A percentile compares a stretch with the other conserved stretches of the same genome.
phyloP scores from a whole-genome alignment of 139 green algal species.

The Chlamydomonas incerta region DNA sequence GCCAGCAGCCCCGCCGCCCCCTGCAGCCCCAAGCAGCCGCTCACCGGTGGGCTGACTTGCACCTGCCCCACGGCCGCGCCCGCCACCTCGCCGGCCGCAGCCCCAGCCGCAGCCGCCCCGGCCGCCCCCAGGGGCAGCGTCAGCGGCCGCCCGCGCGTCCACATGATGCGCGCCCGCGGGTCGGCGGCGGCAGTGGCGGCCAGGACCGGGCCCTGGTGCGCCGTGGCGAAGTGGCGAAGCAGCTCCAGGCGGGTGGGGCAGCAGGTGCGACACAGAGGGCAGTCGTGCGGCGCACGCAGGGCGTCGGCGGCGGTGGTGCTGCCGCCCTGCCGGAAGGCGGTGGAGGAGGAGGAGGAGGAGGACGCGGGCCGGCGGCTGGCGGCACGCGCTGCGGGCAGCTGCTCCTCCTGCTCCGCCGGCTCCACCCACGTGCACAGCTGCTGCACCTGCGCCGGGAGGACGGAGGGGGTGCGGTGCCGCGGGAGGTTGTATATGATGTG shows the following conservation, averaged over 20 bases:
- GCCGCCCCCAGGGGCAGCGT: background rate
- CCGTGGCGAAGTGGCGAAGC: constrained; percentile 5
- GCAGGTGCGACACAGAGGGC: constrained; percentile 15
- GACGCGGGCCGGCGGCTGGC: background rate
- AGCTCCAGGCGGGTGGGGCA: constrained; percentile 2
- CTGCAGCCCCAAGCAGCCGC: no score
- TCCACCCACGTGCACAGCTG: no score
- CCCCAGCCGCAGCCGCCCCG: background rate
- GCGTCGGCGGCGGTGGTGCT: no score
- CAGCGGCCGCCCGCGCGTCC: constrained; percentile 11
- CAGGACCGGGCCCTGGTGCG: constrained; percentile 19
- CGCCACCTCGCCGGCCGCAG: background rate
- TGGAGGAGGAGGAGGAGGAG: no score
- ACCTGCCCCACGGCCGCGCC: no score
- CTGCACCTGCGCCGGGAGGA: no score
- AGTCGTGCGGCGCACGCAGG: background rate
- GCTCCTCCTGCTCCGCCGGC: no score
- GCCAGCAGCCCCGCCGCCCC: no score
- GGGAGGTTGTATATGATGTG: no score
- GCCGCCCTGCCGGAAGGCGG: no score
- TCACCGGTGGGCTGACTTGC: no score
- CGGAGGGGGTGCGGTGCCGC: no score
- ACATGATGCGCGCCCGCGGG: constrained; percentile 7
- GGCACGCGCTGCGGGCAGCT: background rate
- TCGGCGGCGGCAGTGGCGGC: background rate